Conservation (phyloP, 2,329 filamentous ascomycete genomes). For the Microsporum audouinii region DNA sequence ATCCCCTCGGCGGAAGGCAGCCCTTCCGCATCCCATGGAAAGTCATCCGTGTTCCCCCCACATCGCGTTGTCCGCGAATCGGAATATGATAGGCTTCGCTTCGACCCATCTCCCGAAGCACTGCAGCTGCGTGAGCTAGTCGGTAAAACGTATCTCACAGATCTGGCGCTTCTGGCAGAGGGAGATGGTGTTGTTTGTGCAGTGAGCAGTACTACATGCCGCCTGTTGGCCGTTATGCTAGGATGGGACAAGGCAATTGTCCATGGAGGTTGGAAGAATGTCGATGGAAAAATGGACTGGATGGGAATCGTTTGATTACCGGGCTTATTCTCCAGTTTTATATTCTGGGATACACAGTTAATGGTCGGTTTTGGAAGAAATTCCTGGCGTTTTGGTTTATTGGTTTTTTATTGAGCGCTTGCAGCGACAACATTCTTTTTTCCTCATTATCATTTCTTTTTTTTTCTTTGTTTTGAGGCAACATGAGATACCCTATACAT, state of each 20-base stretch:
- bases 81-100: slow-evolving; percentile 15
- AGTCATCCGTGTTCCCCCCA: slow-evolving; percentile 9
- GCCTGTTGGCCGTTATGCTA: slow-evolving; percentile 72
- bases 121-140: slow-evolving; percentile 60
- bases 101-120: slow-evolving; percentile 33
- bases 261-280: slow-evolving; percentile 58
- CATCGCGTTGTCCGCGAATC: background rate
- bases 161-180: slow-evolving; percentile 60
- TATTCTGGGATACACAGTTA: background rate
- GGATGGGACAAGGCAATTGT: slow-evolving; percentile 60
- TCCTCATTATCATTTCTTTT: background rate
- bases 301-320: slow-evolving; percentile 28
- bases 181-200: slow-evolving; percentile 65
- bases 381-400: background rate
- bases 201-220: slow-evolving; percentile 53
- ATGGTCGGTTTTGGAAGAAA: background rate
- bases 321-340: background rate
- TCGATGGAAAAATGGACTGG: slow-evolving; percentile 63
- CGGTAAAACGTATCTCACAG: slow-evolving; percentile 69
- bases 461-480: background rate
- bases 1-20: slow-evolving; percentile 28
- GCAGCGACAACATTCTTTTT: background rate
- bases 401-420: background rate
- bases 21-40: slow-evolving; percentile 17
- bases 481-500: slow-evolving; percentile 1